These are phyloP conservation scores for Quercus ilex DNA, from an alignment of 306 rosid genomes.

Conservation along the genomic window DNA sequence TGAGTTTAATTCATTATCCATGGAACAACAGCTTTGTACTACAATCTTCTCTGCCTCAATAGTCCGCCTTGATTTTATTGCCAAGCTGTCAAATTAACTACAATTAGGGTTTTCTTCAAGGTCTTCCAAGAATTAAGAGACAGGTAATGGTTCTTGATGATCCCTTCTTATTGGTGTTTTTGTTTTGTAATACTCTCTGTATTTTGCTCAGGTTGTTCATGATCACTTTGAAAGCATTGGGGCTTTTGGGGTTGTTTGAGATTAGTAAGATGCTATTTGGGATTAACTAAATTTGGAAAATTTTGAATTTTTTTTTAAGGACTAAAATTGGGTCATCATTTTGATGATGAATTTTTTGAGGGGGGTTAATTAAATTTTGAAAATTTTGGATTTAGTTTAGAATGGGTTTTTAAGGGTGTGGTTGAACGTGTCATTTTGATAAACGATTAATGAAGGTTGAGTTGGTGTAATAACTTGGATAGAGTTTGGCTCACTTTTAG, in stretches of 20 bases:
- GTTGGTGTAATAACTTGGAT: not conserved
- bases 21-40: not conserved
- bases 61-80: not conserved
- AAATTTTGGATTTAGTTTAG: not conserved
- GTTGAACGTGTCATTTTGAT: too few species aligned
- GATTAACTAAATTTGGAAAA: not conserved
- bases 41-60: not conserved
- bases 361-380: not conserved
- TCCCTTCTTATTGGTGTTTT: not conserved
- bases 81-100: slow-evolving; percentile 1
- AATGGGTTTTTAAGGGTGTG: not conserved
- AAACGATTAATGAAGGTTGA: not conserved
- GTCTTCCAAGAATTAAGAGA: not conserved
- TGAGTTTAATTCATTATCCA: not conserved
- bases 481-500: not conserved
- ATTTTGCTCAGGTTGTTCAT: not conserved
- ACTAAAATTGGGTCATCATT: slow-evolving; percentile 2
- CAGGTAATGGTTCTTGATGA: not conserved
- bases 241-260: not conserved
- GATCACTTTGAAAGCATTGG: not conserved
- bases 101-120: slow-evolving; percentile 8
- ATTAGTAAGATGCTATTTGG: not conserved
- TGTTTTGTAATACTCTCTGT: not conserved
- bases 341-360: not conserved
- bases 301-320: not conserved